These are phyloP conservation scores for Aegilops sharonensis DNA, from an alignment of 176 grass and related monocot genomes.

Conservation along the genomic window DNA sequence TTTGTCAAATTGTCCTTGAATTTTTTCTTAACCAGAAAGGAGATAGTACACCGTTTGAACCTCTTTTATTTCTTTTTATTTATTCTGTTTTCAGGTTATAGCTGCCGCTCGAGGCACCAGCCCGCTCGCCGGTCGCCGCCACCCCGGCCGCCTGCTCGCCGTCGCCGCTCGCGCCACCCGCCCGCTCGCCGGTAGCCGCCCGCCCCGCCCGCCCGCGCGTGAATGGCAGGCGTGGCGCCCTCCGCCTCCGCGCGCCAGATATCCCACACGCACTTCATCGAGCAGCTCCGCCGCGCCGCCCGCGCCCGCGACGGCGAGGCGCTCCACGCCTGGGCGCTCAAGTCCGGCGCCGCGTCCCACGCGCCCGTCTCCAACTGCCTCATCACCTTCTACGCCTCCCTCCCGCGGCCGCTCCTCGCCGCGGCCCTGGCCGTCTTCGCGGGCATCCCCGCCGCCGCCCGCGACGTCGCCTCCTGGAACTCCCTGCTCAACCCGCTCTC, in stretches of 20 bases:
- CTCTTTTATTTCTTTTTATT: too few relatives aligned
- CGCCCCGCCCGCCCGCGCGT: neutral
- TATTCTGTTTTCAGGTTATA: too few relatives aligned
- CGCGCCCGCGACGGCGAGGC: constrained; percentile 32
- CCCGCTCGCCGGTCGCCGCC: too few relatives aligned
- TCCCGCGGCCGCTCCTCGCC: constrained; percentile 34
- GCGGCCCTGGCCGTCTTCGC: constrained; percentile 42
- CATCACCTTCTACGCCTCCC: constrained; percentile 60
- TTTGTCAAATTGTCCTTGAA: too few relatives aligned
- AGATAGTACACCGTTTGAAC: too few relatives aligned
- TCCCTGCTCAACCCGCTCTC: constrained; percentile 70
- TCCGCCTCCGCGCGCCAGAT: neutral
- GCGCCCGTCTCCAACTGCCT: constrained; percentile 62
- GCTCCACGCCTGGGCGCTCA: constrained; percentile 62
- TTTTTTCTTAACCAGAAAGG: too few relatives aligned
- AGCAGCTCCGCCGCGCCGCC: constrained; percentile 30
- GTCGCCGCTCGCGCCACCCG: too few relatives aligned
- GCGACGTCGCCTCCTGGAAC: constrained; percentile 67
- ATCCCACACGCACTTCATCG: constrained; percentile 45
- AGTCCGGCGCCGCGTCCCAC: constrained; percentile 46
- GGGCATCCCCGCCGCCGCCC: constrained; percentile 17
- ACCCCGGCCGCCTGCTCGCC: too few relatives aligned
- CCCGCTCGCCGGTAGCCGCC: too few relatives aligned
- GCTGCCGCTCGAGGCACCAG: too few relatives aligned
- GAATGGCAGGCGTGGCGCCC: constrained; percentile 21